Conservation (phyloP, 2,329 filamentous ascomycete genomes). For the Hirsutella rhossiliensis region DNA sequence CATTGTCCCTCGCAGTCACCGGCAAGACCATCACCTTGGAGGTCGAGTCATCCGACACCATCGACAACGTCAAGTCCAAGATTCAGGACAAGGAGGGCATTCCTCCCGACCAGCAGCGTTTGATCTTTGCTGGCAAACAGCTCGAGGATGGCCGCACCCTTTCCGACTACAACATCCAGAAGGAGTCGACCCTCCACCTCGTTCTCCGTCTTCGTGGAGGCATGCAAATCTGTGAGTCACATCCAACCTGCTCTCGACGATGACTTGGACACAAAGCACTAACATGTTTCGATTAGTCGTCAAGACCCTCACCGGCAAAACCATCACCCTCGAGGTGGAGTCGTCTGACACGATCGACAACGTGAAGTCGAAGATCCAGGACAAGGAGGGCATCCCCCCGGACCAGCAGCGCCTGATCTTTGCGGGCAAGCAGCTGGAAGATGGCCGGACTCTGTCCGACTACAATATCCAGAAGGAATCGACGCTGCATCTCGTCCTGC, state of each 20-base stretch:
- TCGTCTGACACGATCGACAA: constrained; percentile 92
- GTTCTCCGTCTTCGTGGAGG: constrained; percentile 64
- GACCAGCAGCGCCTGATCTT: constrained; percentile 96
- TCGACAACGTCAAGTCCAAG: constrained; percentile 94
- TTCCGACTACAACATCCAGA: constrained; percentile 92
- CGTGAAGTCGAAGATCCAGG: constrained; percentile 95
- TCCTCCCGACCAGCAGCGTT: constrained; percentile 84
- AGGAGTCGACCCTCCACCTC: constrained; percentile 30
- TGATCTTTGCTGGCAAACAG: constrained; percentile 95
- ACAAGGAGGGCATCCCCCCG: constrained; percentile 95
- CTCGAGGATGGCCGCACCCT: constrained; percentile 87
- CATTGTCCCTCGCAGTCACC: background rate
- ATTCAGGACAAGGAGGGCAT: constrained; percentile 98
- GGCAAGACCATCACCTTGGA: constrained; percentile 42
- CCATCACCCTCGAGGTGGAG: constrained; percentile 55
- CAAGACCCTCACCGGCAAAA: constrained; percentile 2
- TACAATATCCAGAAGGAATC: constrained; percentile 52
- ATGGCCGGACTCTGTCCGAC: constrained; percentile 52
- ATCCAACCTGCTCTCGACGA: background rate
- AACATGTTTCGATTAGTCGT: background rate
- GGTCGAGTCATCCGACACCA: constrained; percentile 80
- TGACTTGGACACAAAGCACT: background rate
- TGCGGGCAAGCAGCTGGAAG: constrained; percentile 92
- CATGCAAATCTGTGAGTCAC: constrained; percentile 22
- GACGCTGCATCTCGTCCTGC: constrained; percentile 64